Conservation (phyloP, 257 asterid genomes). For the Solanum pimpinellifolium region DNA sequence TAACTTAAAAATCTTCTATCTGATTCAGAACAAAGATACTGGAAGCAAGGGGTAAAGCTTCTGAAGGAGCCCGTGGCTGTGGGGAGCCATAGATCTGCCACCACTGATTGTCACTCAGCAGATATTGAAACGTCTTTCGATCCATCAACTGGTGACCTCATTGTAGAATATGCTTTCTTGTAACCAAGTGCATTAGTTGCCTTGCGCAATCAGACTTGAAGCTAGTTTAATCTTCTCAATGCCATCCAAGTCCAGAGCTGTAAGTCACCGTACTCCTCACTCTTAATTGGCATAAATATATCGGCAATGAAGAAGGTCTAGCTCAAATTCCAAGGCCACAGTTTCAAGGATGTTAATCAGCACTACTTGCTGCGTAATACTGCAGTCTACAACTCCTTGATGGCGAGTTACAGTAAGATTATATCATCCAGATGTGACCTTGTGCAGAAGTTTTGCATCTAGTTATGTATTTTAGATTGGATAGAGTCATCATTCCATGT, state of each 20-base stretch:
- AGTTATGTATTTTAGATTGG: neutral
- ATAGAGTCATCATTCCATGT: neutral
- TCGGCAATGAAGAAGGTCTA: neutral
- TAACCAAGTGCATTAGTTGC: neutral
- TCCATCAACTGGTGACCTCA: slow-evolving; percentile 54
- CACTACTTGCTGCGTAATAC: neutral
- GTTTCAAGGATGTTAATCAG: neutral
- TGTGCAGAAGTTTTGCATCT: neutral
- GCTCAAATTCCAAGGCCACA: neutral
- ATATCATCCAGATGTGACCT: neutral
- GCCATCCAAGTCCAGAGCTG: neutral
- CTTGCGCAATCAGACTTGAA: neutral
- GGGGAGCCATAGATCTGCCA: slow-evolving; percentile 1
- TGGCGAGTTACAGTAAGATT: neutral
- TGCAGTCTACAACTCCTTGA: neutral
- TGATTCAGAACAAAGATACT: slow-evolving; percentile 52
- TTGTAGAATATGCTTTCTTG: slow-evolving; percentile 27
- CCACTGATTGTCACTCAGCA: slow-evolving; percentile 11
- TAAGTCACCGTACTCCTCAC: neutral
- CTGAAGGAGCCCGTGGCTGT: slow-evolving; percentile 42
- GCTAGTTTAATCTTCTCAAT: neutral
- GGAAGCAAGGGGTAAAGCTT: slow-evolving; percentile 94
- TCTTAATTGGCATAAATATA: neutral
- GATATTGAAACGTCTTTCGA: slow-evolving; percentile 51
- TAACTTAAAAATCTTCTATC: neutral